A percentile compares a stretch with the other conserved stretches of the same genome.
Conservation (phyloP, 2,329 filamentous ascomycete species). For the Corynespora cassiicola region DNA sequence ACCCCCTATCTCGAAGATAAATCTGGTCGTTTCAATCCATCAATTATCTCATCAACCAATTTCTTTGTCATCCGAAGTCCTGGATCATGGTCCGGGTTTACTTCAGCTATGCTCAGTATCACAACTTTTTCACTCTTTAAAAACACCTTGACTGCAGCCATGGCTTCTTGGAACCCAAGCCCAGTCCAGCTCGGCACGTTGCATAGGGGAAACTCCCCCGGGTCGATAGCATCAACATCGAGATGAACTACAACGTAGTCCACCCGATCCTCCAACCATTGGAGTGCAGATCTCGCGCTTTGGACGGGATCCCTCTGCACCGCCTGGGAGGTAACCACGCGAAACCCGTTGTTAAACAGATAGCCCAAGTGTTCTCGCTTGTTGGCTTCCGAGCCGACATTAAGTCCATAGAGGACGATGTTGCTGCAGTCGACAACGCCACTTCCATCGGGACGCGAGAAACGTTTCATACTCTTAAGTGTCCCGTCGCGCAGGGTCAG, state of each 20-base stretch:
- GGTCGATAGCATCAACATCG: slow-evolving; percentile 34
- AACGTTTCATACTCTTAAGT: slow-evolving; percentile 15
- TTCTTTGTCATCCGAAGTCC: slow-evolving; percentile 16
- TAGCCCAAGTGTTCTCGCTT: slow-evolving; percentile 22
- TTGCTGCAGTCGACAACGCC: slow-evolving; percentile 16
- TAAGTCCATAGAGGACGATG: slow-evolving; percentile 24
- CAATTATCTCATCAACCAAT: slow-evolving; percentile 15
- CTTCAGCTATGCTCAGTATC: slow-evolving; percentile 23
- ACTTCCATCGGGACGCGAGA: slow-evolving; percentile 12
- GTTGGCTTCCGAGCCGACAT: slow-evolving; percentile 13
- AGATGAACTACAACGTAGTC: slow-evolving; percentile 29
- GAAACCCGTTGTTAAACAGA: slow-evolving; percentile 28
- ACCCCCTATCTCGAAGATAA: too few relatives aligned
- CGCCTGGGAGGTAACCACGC: slow-evolving; percentile 21
- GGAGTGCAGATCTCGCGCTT: slow-evolving; percentile 15
- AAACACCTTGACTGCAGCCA: slow-evolving; percentile 24
- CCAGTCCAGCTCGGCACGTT: slow-evolving; percentile 33
- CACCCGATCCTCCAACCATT: slow-evolving; percentile 24
- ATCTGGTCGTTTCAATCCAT: too few relatives aligned
- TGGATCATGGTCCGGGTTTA: slow-evolving; percentile 27
- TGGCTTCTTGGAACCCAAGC: slow-evolving; percentile 23
- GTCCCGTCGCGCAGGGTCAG: slow-evolving; percentile 16
- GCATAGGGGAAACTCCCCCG: slow-evolving; percentile 25
- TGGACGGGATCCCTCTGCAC: slow-evolving; percentile 17
- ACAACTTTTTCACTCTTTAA: slow-evolving; percentile 22